A percentile compares a stretch with the other conserved stretches of the same genome.
Evolutionary conservation across 2,329 filamentous ascomycete genomes (phyloP).

Genomic region (Colletotrichum musae): DNA sequence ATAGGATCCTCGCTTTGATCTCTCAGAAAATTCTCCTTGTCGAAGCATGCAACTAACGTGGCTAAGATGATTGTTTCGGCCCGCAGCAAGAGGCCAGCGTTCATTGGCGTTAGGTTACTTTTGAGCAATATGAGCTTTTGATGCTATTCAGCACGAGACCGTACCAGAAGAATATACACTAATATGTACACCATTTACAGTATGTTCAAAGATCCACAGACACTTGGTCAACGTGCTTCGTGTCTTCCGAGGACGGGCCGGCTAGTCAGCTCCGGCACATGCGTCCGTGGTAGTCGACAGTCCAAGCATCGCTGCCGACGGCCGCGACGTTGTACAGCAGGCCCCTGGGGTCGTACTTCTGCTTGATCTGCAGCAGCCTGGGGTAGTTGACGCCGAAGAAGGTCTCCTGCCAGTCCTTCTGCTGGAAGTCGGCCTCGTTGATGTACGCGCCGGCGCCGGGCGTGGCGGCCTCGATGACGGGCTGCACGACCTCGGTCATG

Average conservation of each 20-base stretch:
- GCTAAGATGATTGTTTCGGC: too few species aligned
- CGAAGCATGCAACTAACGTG: too few species aligned
- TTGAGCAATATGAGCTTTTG: too few species aligned
- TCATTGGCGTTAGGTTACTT: too few species aligned
- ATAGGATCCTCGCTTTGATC: too few species aligned
- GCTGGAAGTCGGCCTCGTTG: conserved; percentile 52
- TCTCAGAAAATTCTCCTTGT: too few species aligned
- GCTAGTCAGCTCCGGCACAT: conserved; percentile 39
- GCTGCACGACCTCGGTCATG: conserved; percentile 49
- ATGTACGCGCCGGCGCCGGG: conserved; percentile 48
- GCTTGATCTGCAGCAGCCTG: conserved; percentile 48
- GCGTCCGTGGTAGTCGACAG: conserved; percentile 39
- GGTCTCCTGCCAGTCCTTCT: conserved; percentile 48
- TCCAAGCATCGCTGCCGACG: conserved; percentile 49
- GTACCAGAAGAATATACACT: neutral
- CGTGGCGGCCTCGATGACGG: conserved; percentile 48
- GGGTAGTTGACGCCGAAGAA: conserved; percentile 50
- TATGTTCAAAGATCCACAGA: neutral
- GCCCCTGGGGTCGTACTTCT: conserved; percentile 49
- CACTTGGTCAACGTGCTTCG: too few species aligned
- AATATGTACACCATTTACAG: neutral
- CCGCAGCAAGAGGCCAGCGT: too few species aligned
- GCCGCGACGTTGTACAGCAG: conserved; percentile 49
- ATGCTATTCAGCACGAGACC: too few species aligned
- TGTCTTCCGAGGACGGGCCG: neutral